Percentiles rank a stretch among this genome's conserved stretches.
Evolutionary conservation across 2,329 filamentous ascomycete species (phyloP).

Genomic region (Didymella glomerata): DNA sequence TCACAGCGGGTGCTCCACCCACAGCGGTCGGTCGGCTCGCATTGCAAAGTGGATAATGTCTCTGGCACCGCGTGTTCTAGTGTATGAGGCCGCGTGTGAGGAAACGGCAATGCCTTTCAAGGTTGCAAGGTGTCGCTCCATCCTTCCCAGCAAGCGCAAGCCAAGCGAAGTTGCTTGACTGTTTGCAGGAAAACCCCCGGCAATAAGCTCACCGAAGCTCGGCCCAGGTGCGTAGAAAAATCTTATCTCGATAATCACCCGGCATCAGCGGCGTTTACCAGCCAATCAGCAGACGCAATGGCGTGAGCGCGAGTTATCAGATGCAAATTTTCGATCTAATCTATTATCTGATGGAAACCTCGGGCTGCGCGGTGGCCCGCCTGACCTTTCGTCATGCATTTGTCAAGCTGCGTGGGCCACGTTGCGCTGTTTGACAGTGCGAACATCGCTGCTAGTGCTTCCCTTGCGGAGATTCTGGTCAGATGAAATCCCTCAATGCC

Average conservation of each 20-base stretch:
- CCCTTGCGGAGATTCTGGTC: background rate
- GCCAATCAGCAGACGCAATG: slow-evolving; percentile 25
- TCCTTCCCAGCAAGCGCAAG: slow-evolving; percentile 21
- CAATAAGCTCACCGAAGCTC: slow-evolving; percentile 35
- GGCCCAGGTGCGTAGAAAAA: slow-evolving; percentile 28
- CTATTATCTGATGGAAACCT: slow-evolving; percentile 39
- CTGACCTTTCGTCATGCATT: slow-evolving; percentile 11
- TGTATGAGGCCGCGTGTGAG: slow-evolving; percentile 24
- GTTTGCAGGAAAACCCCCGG: slow-evolving; percentile 25
- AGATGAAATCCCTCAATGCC: background rate
- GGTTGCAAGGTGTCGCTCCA: slow-evolving; percentile 14
- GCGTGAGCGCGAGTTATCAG: slow-evolving; percentile 30
- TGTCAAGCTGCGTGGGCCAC: slow-evolving; percentile 1
- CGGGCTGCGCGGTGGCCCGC: slow-evolving; percentile 1
- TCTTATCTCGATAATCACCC: slow-evolving; percentile 40
- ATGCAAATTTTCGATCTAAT: slow-evolving; percentile 42
- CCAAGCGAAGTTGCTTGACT: slow-evolving; percentile 22
- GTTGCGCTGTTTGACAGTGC: background rate
- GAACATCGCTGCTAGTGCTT: background rate
- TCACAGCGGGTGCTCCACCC: slow-evolving; percentile 19
- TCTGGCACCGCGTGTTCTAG: slow-evolving; percentile 23
- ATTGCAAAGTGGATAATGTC: slow-evolving; percentile 22
- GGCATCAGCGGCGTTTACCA: slow-evolving; percentile 25
- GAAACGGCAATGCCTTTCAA: slow-evolving; percentile 20
- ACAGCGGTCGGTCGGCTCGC: slow-evolving; percentile 24